These are phyloP conservation scores for Edaphochlamys debaryana DNA, from an alignment of 139 green algal species.

Conservation along the genomic window DNA sequence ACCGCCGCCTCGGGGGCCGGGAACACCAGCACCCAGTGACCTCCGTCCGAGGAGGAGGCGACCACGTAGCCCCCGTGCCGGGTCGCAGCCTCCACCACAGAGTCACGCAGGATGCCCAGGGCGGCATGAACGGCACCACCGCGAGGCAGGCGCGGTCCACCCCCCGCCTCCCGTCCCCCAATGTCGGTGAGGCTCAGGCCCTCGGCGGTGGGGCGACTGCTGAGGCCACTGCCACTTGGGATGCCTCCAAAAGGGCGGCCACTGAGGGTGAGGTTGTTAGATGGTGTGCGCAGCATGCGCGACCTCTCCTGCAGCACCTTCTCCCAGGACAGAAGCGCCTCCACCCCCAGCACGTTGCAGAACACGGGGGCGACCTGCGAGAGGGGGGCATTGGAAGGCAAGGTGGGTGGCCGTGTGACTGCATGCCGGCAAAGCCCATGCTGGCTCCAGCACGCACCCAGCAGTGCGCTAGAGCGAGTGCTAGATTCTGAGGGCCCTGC, in stretches of 20 bases:
- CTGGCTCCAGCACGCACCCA: too few species aligned
- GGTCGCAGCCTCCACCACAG: not conserved
- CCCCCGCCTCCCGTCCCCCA: not conserved
- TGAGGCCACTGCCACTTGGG: too few species aligned
- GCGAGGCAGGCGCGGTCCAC: too few species aligned
- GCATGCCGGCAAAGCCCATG: too few species aligned
- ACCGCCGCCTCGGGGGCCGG: not conserved
- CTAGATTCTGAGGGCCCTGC: too few species aligned
- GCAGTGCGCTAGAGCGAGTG: too few species aligned
- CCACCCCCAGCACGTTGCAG: conserved; percentile 1
- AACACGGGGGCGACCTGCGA: conserved; percentile 4
- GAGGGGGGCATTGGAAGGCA: too few species aligned
- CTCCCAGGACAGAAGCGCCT: not conserved
- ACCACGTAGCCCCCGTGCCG: conserved; percentile 2
- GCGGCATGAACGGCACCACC: not conserved
- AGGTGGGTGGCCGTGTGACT: too few species aligned
- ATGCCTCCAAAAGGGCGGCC: too few species aligned
- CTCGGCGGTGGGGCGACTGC: too few species aligned
- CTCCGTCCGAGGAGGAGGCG: not conserved
- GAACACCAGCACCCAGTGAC: conserved; percentile 5
- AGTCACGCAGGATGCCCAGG: not conserved
- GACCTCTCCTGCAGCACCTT: not conserved
- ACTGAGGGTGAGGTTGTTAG: too few species aligned
- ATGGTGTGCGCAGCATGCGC: not conserved
- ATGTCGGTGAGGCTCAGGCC: too few species aligned